phyloP scores from a whole-genome alignment of 2,329 filamentous ascomycete species.

The Hymenoscyphus repandus region DNA sequence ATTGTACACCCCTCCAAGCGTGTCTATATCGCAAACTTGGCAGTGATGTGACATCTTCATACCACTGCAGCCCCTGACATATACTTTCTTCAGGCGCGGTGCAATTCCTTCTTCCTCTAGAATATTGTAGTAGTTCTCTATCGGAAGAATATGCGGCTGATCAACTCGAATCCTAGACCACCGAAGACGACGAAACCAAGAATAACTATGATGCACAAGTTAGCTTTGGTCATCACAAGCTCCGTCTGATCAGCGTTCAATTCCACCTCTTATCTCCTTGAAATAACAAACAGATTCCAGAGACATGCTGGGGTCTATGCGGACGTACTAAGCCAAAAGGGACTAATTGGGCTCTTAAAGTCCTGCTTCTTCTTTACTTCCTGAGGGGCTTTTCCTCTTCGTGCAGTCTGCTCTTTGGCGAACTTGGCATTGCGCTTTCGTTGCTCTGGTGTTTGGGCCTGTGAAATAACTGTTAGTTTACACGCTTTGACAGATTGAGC shows the following conservation, averaged over 20 bases:
- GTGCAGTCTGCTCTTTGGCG: constrained; percentile 64
- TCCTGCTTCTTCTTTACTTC: constrained; percentile 55
- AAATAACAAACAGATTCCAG: neutral
- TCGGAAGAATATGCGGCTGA: constrained; percentile 31
- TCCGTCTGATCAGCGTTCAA: neutral
- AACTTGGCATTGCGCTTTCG: constrained; percentile 77
- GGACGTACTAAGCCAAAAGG: constrained; percentile 58
- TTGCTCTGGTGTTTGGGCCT: constrained; percentile 84
- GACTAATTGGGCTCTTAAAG: constrained; percentile 51
- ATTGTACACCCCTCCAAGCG: neutral
- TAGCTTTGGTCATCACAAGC: neutral
- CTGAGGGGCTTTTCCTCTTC: constrained; percentile 68
- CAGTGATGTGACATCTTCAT: neutral
- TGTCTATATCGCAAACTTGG: neutral
- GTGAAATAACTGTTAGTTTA: constrained; percentile 9
- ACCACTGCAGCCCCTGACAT: too few species aligned
- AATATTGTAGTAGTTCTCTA: constrained; percentile 1
- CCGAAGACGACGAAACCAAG: constrained; percentile 32
- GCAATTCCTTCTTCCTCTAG: too few species aligned
- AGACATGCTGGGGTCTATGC: neutral
- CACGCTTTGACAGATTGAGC: neutral
- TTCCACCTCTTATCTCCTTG: neutral
- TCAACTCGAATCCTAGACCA: constrained; percentile 34
- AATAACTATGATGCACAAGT: constrained; percentile 15
- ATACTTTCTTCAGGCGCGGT: too few species aligned